These are phyloP conservation scores for Clarkia xantiana DNA, from an alignment of 345 rosid genomes.

Conservation along the genomic window DNA sequence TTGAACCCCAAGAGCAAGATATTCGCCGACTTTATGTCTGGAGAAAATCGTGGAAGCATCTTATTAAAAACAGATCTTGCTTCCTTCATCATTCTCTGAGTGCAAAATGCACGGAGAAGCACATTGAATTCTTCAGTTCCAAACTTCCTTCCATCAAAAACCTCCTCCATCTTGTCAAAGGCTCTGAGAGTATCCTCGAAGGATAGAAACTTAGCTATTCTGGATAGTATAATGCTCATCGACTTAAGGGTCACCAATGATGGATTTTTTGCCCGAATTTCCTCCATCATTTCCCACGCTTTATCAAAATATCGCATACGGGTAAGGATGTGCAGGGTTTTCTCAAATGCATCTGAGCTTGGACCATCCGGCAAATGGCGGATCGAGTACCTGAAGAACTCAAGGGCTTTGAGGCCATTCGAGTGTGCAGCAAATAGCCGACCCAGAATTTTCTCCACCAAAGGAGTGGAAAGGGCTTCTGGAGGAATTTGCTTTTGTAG, in stretches of 20 bases:
- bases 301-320: slow-evolving; percentile 78
- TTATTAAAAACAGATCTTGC: slow-evolving; percentile 55
- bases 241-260: slow-evolving; percentile 48
- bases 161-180: slow-evolving; percentile 48
- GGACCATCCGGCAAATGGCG: slow-evolving; percentile 24
- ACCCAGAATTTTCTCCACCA: slow-evolving; percentile 62
- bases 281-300: slow-evolving; percentile 71
- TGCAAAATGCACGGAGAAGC: slow-evolving; percentile 59
- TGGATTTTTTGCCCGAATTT: slow-evolving; percentile 26
- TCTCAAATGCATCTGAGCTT: slow-evolving; percentile 55
- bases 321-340: slow-evolving; percentile 64
- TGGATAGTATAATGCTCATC: slow-evolving; percentile 66
- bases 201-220: slow-evolving; percentile 45
- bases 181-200: slow-evolving; percentile 64
- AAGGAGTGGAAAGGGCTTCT: slow-evolving; percentile 17
- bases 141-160: slow-evolving; percentile 38
- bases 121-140: slow-evolving; percentile 66
- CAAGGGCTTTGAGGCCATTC: slow-evolving; percentile 80
- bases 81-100: slow-evolving; percentile 63
- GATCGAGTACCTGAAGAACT: slow-evolving; percentile 48
- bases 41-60: slow-evolving; percentile 37
- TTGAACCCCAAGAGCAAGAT: slow-evolving; percentile 69
- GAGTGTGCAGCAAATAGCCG: slow-evolving; percentile 76
- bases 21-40: slow-evolving; percentile 69
- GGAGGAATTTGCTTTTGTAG: slow-evolving; percentile 28